phyloP scores from a whole-genome alignment of 2,329 filamentous ascomycete genomes.

The Xylogone sp. region DNA sequence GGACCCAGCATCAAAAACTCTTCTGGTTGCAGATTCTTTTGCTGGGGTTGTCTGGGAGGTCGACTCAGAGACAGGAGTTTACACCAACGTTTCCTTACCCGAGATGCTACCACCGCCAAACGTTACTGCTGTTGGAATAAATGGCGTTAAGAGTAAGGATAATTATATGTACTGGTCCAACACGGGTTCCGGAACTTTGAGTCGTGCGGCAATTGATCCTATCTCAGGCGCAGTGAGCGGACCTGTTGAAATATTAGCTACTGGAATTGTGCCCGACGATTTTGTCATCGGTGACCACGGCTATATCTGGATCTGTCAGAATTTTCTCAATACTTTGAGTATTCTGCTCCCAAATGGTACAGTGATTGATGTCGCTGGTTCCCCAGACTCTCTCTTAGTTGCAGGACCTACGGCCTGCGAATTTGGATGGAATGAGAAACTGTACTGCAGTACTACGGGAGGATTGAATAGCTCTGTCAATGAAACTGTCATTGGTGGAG shows the following conservation, averaged over 20 bases:
- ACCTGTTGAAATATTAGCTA: conserved; percentile 7
- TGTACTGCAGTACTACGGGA: neutral
- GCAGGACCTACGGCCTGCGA: neutral
- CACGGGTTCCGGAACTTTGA: conserved; percentile 2
- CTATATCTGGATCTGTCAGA: neutral
- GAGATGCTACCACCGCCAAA: neutral
- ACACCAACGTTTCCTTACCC: neutral
- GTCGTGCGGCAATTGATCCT: conserved; percentile 4
- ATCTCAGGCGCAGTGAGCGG: neutral
- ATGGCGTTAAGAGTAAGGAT: conserved; percentile 4
- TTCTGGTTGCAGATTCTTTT: conserved; percentile 10
- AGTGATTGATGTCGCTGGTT: neutral
- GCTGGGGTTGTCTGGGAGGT: neutral
- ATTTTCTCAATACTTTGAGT: neutral
- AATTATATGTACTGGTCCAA: conserved; percentile 6
- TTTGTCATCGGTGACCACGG: conserved; percentile 2
- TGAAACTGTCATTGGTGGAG: neutral
- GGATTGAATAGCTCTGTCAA: neutral
- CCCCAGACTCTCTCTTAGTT: neutral
- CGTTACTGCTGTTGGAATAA: conserved; percentile 2
- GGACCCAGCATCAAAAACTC: neutral
- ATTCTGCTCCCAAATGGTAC: neutral
- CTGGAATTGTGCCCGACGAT: conserved; percentile 10
- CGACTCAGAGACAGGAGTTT: neutral
- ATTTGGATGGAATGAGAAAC: neutral